Percentiles rank a stretch among this genome's conserved stretches.
Evolutionary conservation across 108 stramenopile species (phyloP).

Genomic region (Cyclotella kingstonii): DNA sequence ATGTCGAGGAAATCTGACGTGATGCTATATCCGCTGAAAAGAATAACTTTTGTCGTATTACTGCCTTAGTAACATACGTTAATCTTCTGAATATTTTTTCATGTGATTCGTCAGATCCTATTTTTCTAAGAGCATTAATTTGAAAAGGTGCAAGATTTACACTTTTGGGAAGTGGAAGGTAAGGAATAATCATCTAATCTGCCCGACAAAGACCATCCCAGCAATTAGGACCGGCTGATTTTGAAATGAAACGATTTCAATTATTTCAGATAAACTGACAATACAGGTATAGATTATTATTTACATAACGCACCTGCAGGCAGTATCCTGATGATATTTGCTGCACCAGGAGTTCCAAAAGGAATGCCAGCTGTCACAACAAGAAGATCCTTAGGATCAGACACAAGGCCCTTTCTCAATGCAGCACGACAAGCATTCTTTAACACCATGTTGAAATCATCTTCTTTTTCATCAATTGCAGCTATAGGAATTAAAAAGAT

Average conservation of each 20-base stretch:
- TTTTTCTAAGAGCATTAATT: too few relatives aligned
- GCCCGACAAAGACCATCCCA: conserved; percentile 68
- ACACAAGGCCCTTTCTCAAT: conserved; percentile 64
- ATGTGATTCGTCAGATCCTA: too few relatives aligned
- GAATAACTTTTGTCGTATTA: too few relatives aligned
- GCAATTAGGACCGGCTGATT: conserved; percentile 79
- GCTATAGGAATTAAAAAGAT: conserved; percentile 13
- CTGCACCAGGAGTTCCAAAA: conserved; percentile 82
- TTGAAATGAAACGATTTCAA: too few relatives aligned
- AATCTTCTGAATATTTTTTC: too few relatives aligned
- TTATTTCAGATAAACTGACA: too few relatives aligned
- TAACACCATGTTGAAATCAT: conserved; percentile 53
- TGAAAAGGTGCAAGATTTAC: background rate
- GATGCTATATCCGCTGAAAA: too few relatives aligned
- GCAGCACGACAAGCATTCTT: conserved; percentile 60
- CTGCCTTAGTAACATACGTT: too few relatives aligned
- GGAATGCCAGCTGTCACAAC: conserved; percentile 86
- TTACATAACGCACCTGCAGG: conserved; percentile 49
- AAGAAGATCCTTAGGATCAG: conserved; percentile 61
- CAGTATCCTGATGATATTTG: conserved; percentile 87
- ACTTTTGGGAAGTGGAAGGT: background rate
- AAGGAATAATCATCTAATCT: conserved; percentile 11
- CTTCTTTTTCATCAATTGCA: conserved; percentile 29
- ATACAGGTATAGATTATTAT: background rate
- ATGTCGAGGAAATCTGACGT: too few relatives aligned